phyloP scores from a whole-genome alignment of 2,329 filamentous ascomycete genomes.

The Arthrobotrys iridis region DNA sequence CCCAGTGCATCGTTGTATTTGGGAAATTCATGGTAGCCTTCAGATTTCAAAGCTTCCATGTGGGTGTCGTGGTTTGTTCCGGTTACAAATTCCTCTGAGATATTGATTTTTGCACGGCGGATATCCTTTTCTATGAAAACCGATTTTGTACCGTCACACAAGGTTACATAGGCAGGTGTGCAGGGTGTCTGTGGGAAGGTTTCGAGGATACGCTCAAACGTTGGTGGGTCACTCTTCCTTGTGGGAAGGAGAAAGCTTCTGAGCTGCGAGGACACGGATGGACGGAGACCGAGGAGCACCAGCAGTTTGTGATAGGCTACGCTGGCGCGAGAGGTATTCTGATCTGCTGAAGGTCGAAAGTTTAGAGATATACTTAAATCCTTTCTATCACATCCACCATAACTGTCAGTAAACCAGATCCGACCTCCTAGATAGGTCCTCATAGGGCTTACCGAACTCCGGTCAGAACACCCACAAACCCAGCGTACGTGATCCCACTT shows the following conservation, averaged over 20 bases:
- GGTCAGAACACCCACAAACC: constrained; percentile 67
- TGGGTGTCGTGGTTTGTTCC: constrained; percentile 68
- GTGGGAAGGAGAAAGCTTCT: constrained; percentile 60
- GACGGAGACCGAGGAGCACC: constrained; percentile 67
- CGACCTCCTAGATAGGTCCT: not conserved
- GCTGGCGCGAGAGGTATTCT: constrained; percentile 60
- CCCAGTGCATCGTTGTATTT: not conserved
- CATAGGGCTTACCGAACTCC: constrained; percentile 62
- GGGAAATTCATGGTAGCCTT: constrained; percentile 20
- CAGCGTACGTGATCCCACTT: constrained; percentile 66
- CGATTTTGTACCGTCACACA: constrained; percentile 66
- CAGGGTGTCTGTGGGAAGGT: constrained; percentile 62
- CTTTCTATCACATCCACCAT: constrained; percentile 58
- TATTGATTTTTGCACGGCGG: constrained; percentile 63
- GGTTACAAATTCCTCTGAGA: constrained; percentile 66
- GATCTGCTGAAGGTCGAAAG: constrained; percentile 66
- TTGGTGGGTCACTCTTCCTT: constrained; percentile 25
- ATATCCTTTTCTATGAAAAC: constrained; percentile 70
- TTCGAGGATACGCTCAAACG: constrained; percentile 53
- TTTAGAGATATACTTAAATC: constrained; percentile 66
- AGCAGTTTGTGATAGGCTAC: constrained; percentile 66
- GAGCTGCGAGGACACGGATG: constrained; percentile 67
- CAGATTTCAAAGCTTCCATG: constrained; percentile 49
- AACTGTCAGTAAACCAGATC: not conserved
- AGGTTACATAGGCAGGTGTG: constrained; percentile 69